Evolutionary conservation across 2,329 filamentous ascomycete species (phyloP).

Genomic region (Calonectria montana): DNA sequence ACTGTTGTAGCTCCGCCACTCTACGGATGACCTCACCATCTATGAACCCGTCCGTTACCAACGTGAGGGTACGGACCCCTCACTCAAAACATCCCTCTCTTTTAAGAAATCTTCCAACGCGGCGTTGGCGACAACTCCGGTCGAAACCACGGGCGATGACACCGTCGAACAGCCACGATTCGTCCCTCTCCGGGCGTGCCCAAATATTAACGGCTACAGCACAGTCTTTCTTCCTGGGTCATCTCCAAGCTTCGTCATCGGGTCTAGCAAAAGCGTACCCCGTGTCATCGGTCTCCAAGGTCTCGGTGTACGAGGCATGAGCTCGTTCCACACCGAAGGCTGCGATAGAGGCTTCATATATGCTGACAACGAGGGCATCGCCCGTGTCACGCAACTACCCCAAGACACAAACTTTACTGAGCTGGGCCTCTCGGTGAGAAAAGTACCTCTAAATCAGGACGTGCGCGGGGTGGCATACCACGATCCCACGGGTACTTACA

Average conservation of each 20-base stretch:
- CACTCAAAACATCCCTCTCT: conserved; percentile 68
- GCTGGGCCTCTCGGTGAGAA: conserved; percentile 79
- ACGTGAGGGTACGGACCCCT: conserved; percentile 48
- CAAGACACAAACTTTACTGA: conserved; percentile 75
- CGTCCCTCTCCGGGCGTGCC: conserved; percentile 67
- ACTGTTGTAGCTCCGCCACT: conserved; percentile 74
- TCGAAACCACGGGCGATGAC: conserved; percentile 63
- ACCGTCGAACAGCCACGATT: conserved; percentile 58
- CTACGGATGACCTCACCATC: conserved; percentile 84
- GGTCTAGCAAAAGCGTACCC: conserved; percentile 81
- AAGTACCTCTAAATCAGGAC: conserved; percentile 76
- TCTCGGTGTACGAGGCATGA: conserved; percentile 75
- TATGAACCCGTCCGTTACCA: conserved; percentile 81
- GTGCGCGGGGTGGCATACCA: conserved; percentile 82
- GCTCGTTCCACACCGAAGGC: conserved; percentile 79
- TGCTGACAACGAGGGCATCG: conserved; percentile 76
- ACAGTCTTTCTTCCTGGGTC: conserved; percentile 85
- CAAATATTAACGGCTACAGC: conserved; percentile 80
- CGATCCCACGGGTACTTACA: conserved; percentile 77
- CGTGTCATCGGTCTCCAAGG: conserved; percentile 80
- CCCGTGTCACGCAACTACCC: conserved; percentile 80
- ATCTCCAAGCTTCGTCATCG: conserved; percentile 85
- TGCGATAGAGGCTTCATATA: conserved; percentile 89
- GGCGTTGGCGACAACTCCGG: conserved; percentile 69
- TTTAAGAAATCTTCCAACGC: conserved; percentile 83